A percentile compares a stretch with the other conserved stretches of the same genome.
phyloP scores from a whole-genome alignment of 495 filamentous ascomycete genomes.

The Aspergillus panamensis region DNA sequence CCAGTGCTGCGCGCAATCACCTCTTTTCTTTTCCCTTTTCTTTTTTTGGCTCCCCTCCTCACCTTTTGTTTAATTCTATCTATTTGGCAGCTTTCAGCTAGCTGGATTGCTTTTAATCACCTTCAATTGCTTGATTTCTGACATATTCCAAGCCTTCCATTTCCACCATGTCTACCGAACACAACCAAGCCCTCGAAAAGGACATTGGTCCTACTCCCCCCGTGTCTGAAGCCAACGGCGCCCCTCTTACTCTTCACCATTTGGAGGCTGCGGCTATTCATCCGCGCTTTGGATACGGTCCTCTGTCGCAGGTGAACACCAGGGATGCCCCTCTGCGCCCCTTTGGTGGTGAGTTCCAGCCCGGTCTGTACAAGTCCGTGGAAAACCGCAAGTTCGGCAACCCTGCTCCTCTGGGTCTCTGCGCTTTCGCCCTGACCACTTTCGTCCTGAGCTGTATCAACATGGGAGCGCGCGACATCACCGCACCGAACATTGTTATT shows the following conservation, averaged over 20 bases:
- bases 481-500: slow-evolving; percentile 63
- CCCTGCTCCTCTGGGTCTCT: slow-evolving; percentile 80
- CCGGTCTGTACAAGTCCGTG: slow-evolving; percentile 78
- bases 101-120: slow-evolving; percentile 19
- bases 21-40: slow-evolving; percentile 15
- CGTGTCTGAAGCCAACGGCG: slow-evolving; percentile 21
- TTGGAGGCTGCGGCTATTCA: slow-evolving; percentile 46
- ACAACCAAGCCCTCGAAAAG: slow-evolving; percentile 35
- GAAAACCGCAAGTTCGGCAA: slow-evolving; percentile 80
- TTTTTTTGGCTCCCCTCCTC: slow-evolving; percentile 15
- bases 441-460: slow-evolving; percentile 90
- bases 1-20: slow-evolving; percentile 35
- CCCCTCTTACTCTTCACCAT: slow-evolving; percentile 13
- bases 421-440: slow-evolving; percentile 92
- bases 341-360: slow-evolving; percentile 96
- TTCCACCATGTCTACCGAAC: slow-evolving; percentile 33
- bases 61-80: slow-evolving; percentile 9
- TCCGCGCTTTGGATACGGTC: slow-evolving; percentile 56
- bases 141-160: slow-evolving; percentile 6
- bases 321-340: slow-evolving; percentile 63
- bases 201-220: slow-evolving; percentile 24
- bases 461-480: slow-evolving; percentile 59
- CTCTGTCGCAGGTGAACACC: slow-evolving; percentile 67
- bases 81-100: slow-evolving; percentile 22
- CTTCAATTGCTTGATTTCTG: neutral